Evolutionary conservation across 768 basidiomycete genomes (phyloP), one percentile per base, ranked within the genome.

Genomic region (Rhizopogon salebrosus): DNA sequence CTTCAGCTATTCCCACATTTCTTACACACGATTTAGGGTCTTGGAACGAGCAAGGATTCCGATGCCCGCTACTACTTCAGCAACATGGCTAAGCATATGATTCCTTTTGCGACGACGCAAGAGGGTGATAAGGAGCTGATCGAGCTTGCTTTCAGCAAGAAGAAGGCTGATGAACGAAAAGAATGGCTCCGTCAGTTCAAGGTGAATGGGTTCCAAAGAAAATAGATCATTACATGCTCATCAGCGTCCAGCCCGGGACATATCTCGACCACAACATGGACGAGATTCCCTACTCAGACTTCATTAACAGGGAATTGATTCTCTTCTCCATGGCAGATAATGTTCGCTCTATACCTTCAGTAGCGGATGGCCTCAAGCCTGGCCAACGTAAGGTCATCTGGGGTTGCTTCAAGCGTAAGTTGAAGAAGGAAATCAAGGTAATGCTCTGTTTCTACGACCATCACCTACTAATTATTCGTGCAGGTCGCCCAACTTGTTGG

Each of bases 281-380:
- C 41, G 85, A 92, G 62, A 89, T 99, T 56, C 82, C 90, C 0
- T 90, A 85, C 65, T 80, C 87, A 1, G 95, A 99, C 62, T 99
- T 99, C 67, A 95, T 99, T 73, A 98, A 99, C 76, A 92, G 85
- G 70, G 97, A 99, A 65, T 73, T 99, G 41, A 98, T 99, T 54
- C 78, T 98, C 24, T 99, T 98, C 79, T 99, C 97, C 1, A 98
- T 98, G 92, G 97, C 97, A 4, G 97, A 99, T 65, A 98, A 98
- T 63, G 82, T 97, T 57, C 94, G 97, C 52, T 99, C 97, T 4
- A 98, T 99, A 59, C 97, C 97, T 2, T 97, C 89, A 0, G 80
- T 92, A 14, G 84, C 85, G 11, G 97, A 98, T 65, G 97, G 97
- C 41, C 75, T 99, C 53, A 99, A 99, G 70, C 95, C 97, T 37